Percentiles rank a stretch among this genome's conserved stretches.
These are phyloP conservation scores for Plasmopara muralis DNA, from an alignment of 352 stramenopile genomes.

Conservation along the genomic window DNA sequence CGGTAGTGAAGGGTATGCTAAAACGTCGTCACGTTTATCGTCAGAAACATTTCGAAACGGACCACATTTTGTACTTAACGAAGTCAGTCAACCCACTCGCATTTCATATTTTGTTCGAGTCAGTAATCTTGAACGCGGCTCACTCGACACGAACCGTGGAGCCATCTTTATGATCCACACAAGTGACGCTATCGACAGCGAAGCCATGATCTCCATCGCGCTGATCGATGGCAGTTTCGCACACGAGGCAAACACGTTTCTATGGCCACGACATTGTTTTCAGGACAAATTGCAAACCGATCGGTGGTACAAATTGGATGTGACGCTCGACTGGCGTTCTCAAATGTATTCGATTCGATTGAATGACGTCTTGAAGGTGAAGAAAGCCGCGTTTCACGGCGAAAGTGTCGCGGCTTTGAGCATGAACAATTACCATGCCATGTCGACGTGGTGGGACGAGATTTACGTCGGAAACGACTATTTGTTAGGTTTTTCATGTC, in stretches of 20 bases:
- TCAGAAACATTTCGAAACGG: constrained; percentile 30
- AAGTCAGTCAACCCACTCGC: constrained; percentile 31
- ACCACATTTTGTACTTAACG: constrained; percentile 34
- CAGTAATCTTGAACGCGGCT: constrained; percentile 34
- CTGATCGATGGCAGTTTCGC: constrained; percentile 59
- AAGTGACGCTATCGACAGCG: constrained; percentile 19
- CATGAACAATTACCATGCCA: constrained; percentile 74
- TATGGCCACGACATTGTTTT: constrained; percentile 42
- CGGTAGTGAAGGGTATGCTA: constrained; percentile 32
- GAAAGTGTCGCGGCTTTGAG: constrained; percentile 47
- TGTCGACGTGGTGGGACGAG: constrained; percentile 93
- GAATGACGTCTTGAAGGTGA: constrained; percentile 86
- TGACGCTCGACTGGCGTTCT: constrained; percentile 83
- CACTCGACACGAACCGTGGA: constrained; percentile 43
- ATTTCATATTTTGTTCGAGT: constrained; percentile 78
- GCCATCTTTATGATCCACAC: constrained; percentile 52
- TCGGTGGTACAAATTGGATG: constrained; percentile 94
- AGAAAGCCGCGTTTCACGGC: constrained; percentile 43
- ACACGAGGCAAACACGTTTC: constrained; percentile 68
- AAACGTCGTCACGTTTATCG: constrained; percentile 23
- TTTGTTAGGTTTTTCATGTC: constrained; percentile 88
- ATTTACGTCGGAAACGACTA: constrained; percentile 92
- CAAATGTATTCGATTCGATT: constrained; percentile 84
- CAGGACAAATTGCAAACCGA: constrained; percentile 49
- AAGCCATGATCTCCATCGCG: constrained; percentile 60